Conservation (phyloP, 495 filamentous ascomycete species). For the Podospora tetraspora region DNA sequence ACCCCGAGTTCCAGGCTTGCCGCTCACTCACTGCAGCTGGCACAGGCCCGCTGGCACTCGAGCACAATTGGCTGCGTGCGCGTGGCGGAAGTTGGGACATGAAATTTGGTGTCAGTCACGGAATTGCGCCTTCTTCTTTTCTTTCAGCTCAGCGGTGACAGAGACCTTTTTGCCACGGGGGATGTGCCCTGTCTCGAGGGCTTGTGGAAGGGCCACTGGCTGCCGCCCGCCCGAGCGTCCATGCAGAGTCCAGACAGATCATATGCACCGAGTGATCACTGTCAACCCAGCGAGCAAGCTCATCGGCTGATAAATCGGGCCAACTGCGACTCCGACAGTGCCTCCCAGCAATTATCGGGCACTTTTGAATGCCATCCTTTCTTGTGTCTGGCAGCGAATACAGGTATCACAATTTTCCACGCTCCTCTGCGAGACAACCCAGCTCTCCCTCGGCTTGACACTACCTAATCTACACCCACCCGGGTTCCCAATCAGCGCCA, state of each 20-base stretch:
- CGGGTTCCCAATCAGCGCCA: neutral
- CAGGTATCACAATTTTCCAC: constrained; percentile 2
- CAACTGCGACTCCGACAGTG: neutral
- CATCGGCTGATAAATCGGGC: neutral
- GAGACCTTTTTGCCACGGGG: neutral
- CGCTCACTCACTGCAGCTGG: neutral
- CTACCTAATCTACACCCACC: constrained; percentile 4
- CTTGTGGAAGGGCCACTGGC: neutral
- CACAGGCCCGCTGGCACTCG: neutral
- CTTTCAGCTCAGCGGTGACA: too few relatives aligned
- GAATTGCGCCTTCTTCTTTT: neutral
- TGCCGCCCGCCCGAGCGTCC: too few relatives aligned
- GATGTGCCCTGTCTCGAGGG: too few relatives aligned
- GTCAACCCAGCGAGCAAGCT: neutral
- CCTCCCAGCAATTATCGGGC: neutral
- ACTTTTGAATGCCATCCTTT: neutral
- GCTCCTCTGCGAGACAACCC: neutral
- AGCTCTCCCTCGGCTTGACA: neutral
- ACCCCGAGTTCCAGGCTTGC: neutral
- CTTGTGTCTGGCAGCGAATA: neutral
- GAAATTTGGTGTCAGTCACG: neutral
- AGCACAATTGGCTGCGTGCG: neutral
- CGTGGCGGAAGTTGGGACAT: neutral
- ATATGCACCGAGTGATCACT: neutral
- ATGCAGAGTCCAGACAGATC: too few relatives aligned